These are phyloP conservation scores for Ascocoryne sarcoides DNA, from an alignment of 2,329 filamentous ascomycete species.

Conservation along the genomic window DNA sequence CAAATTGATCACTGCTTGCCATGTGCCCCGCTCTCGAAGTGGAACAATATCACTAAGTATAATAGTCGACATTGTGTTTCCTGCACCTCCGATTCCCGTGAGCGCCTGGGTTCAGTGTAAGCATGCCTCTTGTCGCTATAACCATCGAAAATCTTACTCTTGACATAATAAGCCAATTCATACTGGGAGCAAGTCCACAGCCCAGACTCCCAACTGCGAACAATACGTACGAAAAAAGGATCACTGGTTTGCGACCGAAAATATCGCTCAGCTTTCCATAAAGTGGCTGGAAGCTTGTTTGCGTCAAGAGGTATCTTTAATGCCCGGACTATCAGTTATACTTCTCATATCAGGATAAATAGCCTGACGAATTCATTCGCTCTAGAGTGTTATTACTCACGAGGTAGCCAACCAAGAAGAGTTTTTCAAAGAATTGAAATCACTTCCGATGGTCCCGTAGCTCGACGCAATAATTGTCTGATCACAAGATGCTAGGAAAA, in stretches of 20 bases:
- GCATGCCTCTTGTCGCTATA: constrained; percentile 59
- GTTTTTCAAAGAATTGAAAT: constrained; percentile 62
- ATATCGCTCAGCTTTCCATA: constrained; percentile 5
- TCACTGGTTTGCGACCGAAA: constrained; percentile 1
- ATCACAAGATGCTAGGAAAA: constrained; percentile 61
- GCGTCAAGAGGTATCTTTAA: constrained; percentile 63
- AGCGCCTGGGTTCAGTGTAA: constrained; percentile 47
- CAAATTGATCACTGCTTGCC: background rate
- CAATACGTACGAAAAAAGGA: constrained; percentile 2
- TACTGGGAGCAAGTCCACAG: constrained; percentile 43
- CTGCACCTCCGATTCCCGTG: constrained; percentile 1
- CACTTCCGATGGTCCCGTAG: constrained; percentile 66
- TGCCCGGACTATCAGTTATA: no score
- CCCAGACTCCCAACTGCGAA: background rate
- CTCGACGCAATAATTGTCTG: constrained; percentile 65
- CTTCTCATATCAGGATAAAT: no score
- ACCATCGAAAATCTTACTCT: constrained; percentile 58
- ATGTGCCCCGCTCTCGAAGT: background rate
- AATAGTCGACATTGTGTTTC: constrained; percentile 1
- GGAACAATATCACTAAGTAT: constrained; percentile 1
- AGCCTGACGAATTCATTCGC: no score
- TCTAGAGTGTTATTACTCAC: no score
- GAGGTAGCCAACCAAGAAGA: constrained; percentile 69
- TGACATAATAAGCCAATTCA: constrained; percentile 54
- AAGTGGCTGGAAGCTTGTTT: constrained; percentile 62